Base-by-base conservation (phyloP, 1,284 basidiomycete species). In the Pascua guehoae region DNA sequence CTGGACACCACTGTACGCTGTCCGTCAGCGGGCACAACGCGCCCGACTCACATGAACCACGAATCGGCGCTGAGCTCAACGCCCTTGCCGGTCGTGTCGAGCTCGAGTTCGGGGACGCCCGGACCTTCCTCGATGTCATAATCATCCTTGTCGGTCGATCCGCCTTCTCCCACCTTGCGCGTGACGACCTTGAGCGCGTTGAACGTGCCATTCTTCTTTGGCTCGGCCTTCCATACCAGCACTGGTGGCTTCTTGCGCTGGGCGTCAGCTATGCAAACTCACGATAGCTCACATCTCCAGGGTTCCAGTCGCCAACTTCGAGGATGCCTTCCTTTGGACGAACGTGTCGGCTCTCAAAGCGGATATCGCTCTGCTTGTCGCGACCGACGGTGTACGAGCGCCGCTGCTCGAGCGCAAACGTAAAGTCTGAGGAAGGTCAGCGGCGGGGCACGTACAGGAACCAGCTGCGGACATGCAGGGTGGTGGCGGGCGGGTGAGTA, bases 321-420 rank as follows among this genome's bases (percentile, higher is more conserved):
- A 75, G 42, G 10, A 46, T 53, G 4, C 72, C 72, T 46, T 72
- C 72, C 32, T 55, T 64, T 1, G 60, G 59, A 38, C 63, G 61
- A 3, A 75, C 55, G 15, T 52, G 41, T 12, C 44, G 56, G 45
- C 52, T 57, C 15, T 65, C 63, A 44, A 71, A 65, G 11, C 48
- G 41, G 48, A 75, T 72, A 49, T 72, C 67, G 43, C 61, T 64
- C 9, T 46, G 44, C 51, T 67, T 62, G 14, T 67, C 66, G 17
- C 69, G 59, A 11, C 73, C 73, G 4, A 75, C 56, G 14, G 62
- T 60, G 49, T 74, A 75, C n/a, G 57, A 51, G 41, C 56, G 61
- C 37, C 62, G 57, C 50, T 69, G 69, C 53, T 72, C 65, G 12
- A 75, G 63, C 11, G 59, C 71, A 38, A 73, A 73, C 8, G 69